phyloP scores from a whole-genome alignment of 1,284 basidiomycete genomes.

The Hemileia vastatrix region DNA sequence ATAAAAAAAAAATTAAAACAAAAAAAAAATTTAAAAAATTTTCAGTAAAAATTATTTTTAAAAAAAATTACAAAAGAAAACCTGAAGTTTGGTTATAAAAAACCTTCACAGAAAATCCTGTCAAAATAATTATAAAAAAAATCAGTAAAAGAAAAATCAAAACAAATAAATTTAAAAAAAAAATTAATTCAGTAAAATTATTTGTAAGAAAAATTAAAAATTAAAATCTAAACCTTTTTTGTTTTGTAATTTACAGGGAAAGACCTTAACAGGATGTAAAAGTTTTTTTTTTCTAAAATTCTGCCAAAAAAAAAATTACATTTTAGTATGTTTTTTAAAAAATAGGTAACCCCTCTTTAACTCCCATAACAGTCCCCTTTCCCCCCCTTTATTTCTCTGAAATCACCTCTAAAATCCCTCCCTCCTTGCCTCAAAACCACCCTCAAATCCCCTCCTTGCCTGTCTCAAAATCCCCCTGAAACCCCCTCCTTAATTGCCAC shows the following conservation, averaged over 20 bases:
- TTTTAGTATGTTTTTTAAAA: no score
- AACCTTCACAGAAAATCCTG: background rate
- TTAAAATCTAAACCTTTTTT: background rate
- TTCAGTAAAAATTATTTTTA: background rate
- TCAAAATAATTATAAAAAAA: background rate
- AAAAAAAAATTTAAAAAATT: background rate
- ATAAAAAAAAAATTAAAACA: background rate
- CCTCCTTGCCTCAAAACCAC: no score
- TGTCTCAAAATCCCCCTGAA: no score
- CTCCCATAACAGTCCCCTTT: no score
- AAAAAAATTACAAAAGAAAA: background rate
- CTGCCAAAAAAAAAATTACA: no score
- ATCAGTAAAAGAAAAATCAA: background rate
- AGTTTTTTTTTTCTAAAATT: background rate
- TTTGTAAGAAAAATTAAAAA: background rate
- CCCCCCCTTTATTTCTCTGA: no score
- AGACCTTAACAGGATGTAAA: background rate
- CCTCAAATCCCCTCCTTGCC: no score
- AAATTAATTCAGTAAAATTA: background rate
- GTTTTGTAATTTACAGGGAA: background rate
- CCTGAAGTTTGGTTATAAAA: background rate
- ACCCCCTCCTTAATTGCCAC: no score
- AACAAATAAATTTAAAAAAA: background rate
- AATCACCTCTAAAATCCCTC: no score
- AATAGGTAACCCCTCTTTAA: no score